Conservation (phyloP, 495 filamentous ascomycete species). For the Penicillium arizonense region DNA sequence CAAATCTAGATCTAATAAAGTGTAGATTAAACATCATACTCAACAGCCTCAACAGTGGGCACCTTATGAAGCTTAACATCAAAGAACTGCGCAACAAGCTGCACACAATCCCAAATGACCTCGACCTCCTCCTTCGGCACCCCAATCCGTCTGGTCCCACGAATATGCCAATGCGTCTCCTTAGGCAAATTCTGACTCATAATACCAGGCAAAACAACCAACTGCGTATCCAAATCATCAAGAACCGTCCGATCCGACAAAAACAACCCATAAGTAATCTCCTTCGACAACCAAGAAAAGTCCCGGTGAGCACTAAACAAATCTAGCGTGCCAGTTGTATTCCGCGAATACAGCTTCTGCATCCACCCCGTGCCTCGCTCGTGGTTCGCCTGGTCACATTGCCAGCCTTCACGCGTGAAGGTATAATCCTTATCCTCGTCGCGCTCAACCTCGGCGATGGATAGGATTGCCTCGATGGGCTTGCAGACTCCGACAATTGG, state of each 20-base stretch:
- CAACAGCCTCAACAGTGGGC: conserved; percentile 48
- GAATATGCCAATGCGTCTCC: conserved; percentile 58
- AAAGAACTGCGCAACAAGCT: conserved; percentile 38
- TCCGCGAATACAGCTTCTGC: conserved; percentile 37
- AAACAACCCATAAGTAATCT: conserved; percentile 58
- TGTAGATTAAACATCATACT: conserved; percentile 32
- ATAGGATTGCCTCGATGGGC: conserved; percentile 48
- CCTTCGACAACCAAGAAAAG: conserved; percentile 38
- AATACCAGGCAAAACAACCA: conserved; percentile 54
- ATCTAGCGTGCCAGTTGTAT: conserved; percentile 37
- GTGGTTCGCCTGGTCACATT: conserved; percentile 46
- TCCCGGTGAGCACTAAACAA: conserved; percentile 51
- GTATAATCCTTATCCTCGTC: conserved; percentile 53
- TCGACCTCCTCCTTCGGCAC: conserved; percentile 51
- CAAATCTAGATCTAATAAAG: too few relatives aligned
- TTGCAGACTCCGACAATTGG: conserved; percentile 54
- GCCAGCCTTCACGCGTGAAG: conserved; percentile 40
- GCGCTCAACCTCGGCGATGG: conserved; percentile 46
- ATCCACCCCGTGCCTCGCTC: conserved; percentile 46
- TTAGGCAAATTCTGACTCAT: conserved; percentile 56
- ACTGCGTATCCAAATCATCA: conserved; percentile 51
- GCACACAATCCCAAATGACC: conserved; percentile 38
- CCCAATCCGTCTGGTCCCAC: conserved; percentile 52
- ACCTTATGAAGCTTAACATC: conserved; percentile 38
- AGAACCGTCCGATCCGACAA: conserved; percentile 53